Percentiles rank a stretch among this genome's conserved stretches.
Evolutionary conservation across 1,139 yeast genomes (phyloP).

Genomic region (Yamadazyma atlantica): DNA sequence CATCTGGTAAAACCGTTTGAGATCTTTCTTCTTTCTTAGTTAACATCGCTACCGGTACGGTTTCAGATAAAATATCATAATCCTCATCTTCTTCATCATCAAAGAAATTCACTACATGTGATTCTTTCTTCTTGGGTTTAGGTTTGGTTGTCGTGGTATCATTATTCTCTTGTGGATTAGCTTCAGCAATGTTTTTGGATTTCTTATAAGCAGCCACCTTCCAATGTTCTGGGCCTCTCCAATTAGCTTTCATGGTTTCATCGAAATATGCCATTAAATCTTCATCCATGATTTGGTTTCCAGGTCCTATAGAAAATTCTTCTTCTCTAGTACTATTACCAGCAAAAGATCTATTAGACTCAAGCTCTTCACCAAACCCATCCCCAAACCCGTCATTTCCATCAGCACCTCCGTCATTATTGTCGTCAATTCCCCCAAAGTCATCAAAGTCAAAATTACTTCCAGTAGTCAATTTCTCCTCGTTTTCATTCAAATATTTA

Average conservation of each 20-base stretch:
- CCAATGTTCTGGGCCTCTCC: conserved; percentile 98
- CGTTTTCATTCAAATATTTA: conserved; percentile 20
- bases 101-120: conserved; percentile 51
- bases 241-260: conserved; percentile 61
- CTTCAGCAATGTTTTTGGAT: conserved; percentile 20
- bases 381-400: conserved; percentile 21
- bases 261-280: conserved; percentile 83
- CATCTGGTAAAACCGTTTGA: conserved; percentile 64
- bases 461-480: conserved; percentile 12
- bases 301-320: conserved; percentile 19
- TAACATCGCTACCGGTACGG: conserved; percentile 34
- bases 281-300: conserved; percentile 50
- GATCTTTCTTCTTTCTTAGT: conserved; percentile 29
- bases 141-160: conserved; percentile 9
- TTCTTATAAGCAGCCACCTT: conserved; percentile 61
- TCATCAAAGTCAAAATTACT: conserved; percentile 24
- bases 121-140: conserved; percentile 34
- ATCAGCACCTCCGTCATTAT: conserved; percentile 31
- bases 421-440: conserved; percentile 30
- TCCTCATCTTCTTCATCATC: conserved; percentile 32
- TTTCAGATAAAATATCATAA: conserved; percentile 53
- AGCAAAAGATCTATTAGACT: conserved; percentile 1
- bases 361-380: conserved; percentile 17
- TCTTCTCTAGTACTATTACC: conserved; percentile 19
- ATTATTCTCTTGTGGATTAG: conserved; percentile 6